Evolutionary conservation across 1,284 basidiomycete species (phyloP).

Genomic region (Boletus mariae): DNA sequence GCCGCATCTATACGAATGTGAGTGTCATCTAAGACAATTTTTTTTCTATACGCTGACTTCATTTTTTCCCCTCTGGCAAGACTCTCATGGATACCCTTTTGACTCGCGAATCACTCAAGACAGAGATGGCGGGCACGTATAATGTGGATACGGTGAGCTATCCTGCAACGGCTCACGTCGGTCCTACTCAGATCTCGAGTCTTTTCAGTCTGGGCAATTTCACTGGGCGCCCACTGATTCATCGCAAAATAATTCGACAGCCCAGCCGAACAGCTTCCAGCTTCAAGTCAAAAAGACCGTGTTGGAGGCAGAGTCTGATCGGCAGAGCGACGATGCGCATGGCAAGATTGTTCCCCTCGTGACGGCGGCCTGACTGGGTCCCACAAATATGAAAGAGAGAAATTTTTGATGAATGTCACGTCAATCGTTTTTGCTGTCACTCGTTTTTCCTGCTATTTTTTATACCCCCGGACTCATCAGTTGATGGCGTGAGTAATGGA

Average conservation of each 20-base stretch:
- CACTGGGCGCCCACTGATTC: background rate
- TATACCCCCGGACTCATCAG: background rate
- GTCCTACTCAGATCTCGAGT: background rate
- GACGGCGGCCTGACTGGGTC: background rate
- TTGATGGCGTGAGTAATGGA: background rate
- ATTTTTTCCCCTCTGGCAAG: background rate
- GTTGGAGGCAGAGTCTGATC: background rate
- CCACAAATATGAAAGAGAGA: background rate
- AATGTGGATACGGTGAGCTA: background rate
- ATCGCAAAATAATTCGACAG: background rate
- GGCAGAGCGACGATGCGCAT: background rate
- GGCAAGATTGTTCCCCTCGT: background rate
- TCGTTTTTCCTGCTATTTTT: background rate
- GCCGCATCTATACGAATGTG: constrained; percentile 33
- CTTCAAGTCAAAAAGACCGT: background rate
- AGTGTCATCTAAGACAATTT: constrained; percentile 5
- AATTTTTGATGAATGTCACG: background rate
- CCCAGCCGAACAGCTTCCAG: background rate
- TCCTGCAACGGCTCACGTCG: background rate
- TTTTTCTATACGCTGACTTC: background rate
- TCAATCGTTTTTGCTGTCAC: background rate
- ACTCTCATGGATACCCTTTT: background rate
- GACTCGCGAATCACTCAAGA: constrained; percentile 9
- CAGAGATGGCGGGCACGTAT: background rate
- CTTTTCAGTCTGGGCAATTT: background rate